These are phyloP conservation scores for Colletotrichum siamense DNA, from an alignment of 2,329 filamentous ascomycete species.

Conservation along the genomic window DNA sequence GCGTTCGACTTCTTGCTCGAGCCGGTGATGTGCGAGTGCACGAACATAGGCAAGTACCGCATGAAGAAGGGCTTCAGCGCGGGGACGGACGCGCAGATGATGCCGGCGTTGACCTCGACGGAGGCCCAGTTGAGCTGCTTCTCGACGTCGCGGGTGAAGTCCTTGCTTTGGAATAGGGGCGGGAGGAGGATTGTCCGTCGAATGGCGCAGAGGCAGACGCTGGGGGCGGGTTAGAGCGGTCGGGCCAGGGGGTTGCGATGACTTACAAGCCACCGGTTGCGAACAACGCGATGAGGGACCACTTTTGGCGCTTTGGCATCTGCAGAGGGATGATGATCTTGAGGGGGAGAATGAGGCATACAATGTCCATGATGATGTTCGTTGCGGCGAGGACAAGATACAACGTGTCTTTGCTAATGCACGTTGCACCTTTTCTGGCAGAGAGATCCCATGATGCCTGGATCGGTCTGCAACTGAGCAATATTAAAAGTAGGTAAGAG, in stretches of 20 bases:
- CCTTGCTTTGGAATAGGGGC: slow-evolving; percentile 25
- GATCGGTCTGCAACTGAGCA: slow-evolving; percentile 12
- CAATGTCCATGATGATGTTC: slow-evolving; percentile 20
- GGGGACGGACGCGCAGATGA: slow-evolving; percentile 20
- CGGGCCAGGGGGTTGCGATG: fast-evolving
- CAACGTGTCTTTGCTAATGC: slow-evolving; percentile 2
- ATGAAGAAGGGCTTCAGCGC: slow-evolving; percentile 26
- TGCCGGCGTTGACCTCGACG: slow-evolving; percentile 19
- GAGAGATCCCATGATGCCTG: slow-evolving; percentile 12
- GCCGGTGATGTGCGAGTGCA: slow-evolving; percentile 3
- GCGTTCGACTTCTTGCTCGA: not conserved
- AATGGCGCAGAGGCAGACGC: slow-evolving; percentile 35
- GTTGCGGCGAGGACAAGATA: slow-evolving; percentile 13
- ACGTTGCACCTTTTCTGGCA: not conserved
- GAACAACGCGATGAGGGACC: slow-evolving; percentile 13
- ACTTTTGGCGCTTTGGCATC: slow-evolving; percentile 15
- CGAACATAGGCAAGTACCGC: slow-evolving; percentile 20
- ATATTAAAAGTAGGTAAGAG: slow-evolving; percentile 26
- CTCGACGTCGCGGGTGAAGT: slow-evolving; percentile 32
- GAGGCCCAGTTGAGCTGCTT: slow-evolving; percentile 34
- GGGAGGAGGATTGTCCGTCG: slow-evolving; percentile 31
- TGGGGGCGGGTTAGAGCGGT: slow-evolving; percentile 2
- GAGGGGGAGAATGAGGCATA: slow-evolving; percentile 15
- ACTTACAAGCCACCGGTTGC: slow-evolving; percentile 17
- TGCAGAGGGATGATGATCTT: slow-evolving; percentile 18